These are phyloP conservation scores for Dispira parvispora DNA, from an alignment of 192 early-diverging fungal species.

Conservation along the genomic window DNA sequence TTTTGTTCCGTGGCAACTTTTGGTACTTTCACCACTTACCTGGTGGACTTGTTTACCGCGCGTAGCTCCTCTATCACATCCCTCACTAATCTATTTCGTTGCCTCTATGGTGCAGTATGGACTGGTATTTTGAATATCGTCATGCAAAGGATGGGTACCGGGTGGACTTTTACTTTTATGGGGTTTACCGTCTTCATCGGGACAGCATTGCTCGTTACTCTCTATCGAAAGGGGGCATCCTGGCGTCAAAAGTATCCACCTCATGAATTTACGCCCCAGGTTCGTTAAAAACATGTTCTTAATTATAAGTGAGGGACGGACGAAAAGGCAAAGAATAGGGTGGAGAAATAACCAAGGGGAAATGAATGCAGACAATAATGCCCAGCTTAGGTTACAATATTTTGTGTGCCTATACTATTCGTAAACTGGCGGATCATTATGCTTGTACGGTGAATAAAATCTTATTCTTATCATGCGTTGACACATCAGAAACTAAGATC, in stretches of 20 bases:
- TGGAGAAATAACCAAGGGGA: no score
- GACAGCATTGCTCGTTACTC: not conserved
- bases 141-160: not conserved
- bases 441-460: no score
- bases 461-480: no score
- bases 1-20: conserved; percentile 25
- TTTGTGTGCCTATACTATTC: no score
- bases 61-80: conserved; percentile 24
- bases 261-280: no score
- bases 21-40: conserved; percentile 21
- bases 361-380: no score
- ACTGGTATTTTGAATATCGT: conserved; percentile 7
- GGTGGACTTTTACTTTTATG: conserved; percentile 9
- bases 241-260: not conserved
- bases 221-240: not conserved
- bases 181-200: not conserved
- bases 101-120: conserved; percentile 21
- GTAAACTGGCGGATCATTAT: no score
- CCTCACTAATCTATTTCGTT: conserved; percentile 29
- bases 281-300: no score
- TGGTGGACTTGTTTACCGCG: conserved; percentile 29
- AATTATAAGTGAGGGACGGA: no score
- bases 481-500: no score
- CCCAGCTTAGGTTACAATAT: no score
- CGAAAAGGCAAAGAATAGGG: no score